A percentile compares a stretch with the other conserved stretches of the same genome.
These are phyloP conservation scores for Nasturtium officinale DNA, from an alignment of 345 rosid genomes.

Conservation along the genomic window DNA sequence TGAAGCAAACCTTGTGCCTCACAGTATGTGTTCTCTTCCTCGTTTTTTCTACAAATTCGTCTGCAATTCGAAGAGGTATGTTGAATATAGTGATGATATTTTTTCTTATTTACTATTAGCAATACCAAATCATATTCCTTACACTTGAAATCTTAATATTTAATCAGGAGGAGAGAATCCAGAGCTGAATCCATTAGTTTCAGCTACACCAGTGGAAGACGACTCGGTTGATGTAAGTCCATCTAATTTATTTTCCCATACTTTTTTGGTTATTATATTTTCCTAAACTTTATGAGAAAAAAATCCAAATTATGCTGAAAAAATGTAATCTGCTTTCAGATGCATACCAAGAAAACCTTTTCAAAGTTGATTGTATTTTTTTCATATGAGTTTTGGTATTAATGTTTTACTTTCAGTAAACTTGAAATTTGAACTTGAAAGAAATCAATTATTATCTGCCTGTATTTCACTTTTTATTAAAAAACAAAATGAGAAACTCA, in stretches of 20 bases:
- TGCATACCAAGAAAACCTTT: not conserved
- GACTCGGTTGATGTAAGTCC: conserved; percentile 42
- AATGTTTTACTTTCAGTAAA: not conserved
- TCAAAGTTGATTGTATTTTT: not conserved
- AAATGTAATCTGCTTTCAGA: not conserved
- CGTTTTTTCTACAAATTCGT: conserved; percentile 42
- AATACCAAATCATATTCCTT: not conserved
- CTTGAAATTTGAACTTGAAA: not conserved
- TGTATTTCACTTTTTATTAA: not conserved
- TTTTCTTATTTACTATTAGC: not conserved
- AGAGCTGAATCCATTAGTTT: conserved; percentile 41
- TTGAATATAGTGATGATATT: conserved; percentile 39
- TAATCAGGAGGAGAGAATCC: conserved; percentile 27
- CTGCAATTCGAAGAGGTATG: conserved; percentile 44
- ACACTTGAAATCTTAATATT: not conserved
- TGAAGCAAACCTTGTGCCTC: conserved; percentile 52
- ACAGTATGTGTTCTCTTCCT: conserved; percentile 46
- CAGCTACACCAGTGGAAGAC: conserved; percentile 35
- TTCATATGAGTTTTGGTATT: not conserved
- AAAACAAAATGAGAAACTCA: not conserved
- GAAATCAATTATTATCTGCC: not conserved
- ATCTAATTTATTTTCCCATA: not conserved
- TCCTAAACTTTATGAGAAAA: not conserved
- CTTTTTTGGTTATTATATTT: not conserved
- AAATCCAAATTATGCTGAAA: not conserved